Conservation (phyloP, 2,329 filamentous ascomycete genomes). For the Hypoxylon sp. region DNA sequence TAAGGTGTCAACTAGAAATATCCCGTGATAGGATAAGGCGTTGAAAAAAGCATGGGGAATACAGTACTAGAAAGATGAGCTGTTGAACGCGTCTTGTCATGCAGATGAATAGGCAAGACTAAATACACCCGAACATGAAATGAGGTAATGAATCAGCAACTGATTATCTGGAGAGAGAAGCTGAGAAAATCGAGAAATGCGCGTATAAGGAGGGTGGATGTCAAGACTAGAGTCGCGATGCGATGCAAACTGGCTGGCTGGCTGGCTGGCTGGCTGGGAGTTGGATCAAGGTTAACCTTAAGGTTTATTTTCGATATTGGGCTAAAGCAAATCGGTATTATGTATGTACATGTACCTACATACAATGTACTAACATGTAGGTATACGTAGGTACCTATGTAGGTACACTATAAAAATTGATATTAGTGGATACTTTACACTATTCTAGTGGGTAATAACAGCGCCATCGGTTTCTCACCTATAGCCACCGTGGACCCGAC, state of each 20-base stretch:
- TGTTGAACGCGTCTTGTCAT: constrained; percentile 21
- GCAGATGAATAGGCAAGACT: constrained; percentile 2
- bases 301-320: constrained; percentile 8
- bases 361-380: too few species aligned
- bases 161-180: not conserved
- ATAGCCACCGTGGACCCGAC: constrained; percentile 12
- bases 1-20: constrained; percentile 12
- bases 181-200: not conserved
- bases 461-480: constrained; percentile 1
- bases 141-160: constrained; percentile 13
- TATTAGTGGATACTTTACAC: not conserved
- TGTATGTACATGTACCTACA: not conserved
- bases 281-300: constrained; percentile 2
- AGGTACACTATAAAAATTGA: too few species aligned
- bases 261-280: not conserved
- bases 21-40: constrained; percentile 13
- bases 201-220: constrained; percentile 4
- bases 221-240: constrained; percentile 15
- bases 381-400: not conserved
- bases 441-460: not conserved
- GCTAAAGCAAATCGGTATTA: not conserved
- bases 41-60: constrained; percentile 6
- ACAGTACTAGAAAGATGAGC: constrained; percentile 8
- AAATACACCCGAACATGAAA: not conserved
- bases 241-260: not conserved